Conservation (phyloP, 2,329 filamentous ascomycete genomes). For the Camillea tinctor region DNA sequence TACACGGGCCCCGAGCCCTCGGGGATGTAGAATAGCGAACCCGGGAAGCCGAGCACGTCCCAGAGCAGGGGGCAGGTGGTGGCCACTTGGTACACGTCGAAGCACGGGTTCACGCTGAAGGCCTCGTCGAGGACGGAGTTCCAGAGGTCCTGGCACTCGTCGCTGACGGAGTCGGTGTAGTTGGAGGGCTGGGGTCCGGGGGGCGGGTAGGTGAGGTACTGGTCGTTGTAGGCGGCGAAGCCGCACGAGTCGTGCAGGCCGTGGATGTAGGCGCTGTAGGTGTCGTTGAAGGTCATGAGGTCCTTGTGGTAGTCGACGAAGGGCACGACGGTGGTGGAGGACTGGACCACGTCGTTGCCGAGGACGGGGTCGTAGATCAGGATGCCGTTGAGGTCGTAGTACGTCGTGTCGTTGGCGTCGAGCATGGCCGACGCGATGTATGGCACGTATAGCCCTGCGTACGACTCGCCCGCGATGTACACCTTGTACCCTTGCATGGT, state of each 20-base stretch:
- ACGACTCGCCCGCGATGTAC: conserved; percentile 54
- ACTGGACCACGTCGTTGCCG: conserved; percentile 45
- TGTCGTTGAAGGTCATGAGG: conserved; percentile 58
- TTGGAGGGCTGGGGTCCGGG: conserved; percentile 52
- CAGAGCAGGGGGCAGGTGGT: conserved; percentile 66
- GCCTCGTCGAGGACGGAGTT: conserved; percentile 50
- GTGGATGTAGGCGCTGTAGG: conserved; percentile 53
- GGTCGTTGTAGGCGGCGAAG: conserved; percentile 54
- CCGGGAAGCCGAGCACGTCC: conserved; percentile 58
- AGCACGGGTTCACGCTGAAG: conserved; percentile 62
- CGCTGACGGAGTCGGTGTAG: conserved; percentile 40
- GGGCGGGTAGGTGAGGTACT: conserved; percentile 62
- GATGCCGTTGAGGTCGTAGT: conserved; percentile 51
- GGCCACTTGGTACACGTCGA: conserved; percentile 66
- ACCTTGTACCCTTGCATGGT: conserved; percentile 51
- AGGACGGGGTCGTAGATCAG: conserved; percentile 67
- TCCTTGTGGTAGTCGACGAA: conserved; percentile 55
- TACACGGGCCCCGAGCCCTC: conserved; percentile 58
- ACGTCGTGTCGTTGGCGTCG: conserved; percentile 42
- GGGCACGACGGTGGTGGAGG: conserved; percentile 46
- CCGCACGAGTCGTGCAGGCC: conserved; percentile 51
- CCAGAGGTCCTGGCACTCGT: conserved; percentile 54
- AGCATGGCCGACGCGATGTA: conserved; percentile 57
- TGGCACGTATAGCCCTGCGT: conserved; percentile 53
- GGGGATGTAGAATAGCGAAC: conserved; percentile 62